phyloP scores from a whole-genome alignment of 2,329 filamentous ascomycete genomes.

The Cercospora canescens region DNA sequence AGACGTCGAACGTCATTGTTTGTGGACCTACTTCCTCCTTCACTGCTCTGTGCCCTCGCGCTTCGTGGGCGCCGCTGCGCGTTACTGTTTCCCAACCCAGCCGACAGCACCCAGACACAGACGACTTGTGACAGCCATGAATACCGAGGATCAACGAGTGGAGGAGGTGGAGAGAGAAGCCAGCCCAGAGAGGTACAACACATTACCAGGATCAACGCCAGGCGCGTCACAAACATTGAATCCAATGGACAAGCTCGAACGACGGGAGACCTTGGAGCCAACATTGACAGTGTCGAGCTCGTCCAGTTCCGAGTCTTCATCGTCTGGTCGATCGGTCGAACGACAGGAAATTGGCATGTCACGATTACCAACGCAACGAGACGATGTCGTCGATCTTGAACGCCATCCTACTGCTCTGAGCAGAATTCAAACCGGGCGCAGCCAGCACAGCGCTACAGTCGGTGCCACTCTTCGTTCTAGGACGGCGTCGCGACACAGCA shows the following conservation, averaged over 20 bases:
- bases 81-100: neutral
- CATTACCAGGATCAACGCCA: constrained; percentile 32
- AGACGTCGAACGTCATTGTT: constrained; percentile 1
- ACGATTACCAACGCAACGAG: constrained; percentile 62
- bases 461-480: constrained; percentile 51
- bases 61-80: neutral
- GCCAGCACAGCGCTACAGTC: constrained; percentile 71
- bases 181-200: constrained; percentile 41
- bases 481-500: constrained; percentile 30
- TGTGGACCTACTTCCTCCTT: neutral
- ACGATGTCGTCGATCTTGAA: constrained; percentile 57
- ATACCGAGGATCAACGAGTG: constrained; percentile 58
- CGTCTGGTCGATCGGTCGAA: constrained; percentile 35
- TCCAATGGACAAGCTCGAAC: constrained; percentile 33
- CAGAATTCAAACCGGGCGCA: constrained; percentile 69
- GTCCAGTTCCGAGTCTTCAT: constrained; percentile 46
- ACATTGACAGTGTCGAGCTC: constrained; percentile 55
- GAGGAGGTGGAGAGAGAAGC: constrained; percentile 58
- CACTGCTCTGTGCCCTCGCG: neutral
- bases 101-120: neutral
- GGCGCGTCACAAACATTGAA: constrained; percentile 41
- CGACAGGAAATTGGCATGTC: constrained; percentile 54
- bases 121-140: constrained; percentile 47
- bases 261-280: constrained; percentile 53
- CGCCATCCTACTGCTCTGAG: constrained; percentile 69